Conservation (phyloP, 78 protist species). For the Dictyostelium purpureum region DNA sequence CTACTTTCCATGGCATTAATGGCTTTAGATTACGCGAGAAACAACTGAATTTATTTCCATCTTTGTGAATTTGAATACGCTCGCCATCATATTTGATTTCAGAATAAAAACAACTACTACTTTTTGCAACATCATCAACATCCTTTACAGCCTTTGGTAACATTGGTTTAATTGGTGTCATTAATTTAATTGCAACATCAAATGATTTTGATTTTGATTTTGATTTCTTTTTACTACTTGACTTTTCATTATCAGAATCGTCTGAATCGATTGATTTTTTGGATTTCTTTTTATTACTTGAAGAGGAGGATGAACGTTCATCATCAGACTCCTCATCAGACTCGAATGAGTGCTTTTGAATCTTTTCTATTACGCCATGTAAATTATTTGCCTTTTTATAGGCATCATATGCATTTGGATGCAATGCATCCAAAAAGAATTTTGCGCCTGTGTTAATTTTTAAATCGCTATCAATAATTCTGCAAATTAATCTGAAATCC, state of each 20-base stretch:
- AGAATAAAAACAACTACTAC: constrained; percentile 45
- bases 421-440: constrained; percentile 82
- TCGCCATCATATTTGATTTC: constrained; percentile 96
- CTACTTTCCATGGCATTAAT: constrained; percentile 80
- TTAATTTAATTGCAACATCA: constrained; percentile 42
- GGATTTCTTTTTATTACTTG: not conserved
- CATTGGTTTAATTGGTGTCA: constrained; percentile 91
- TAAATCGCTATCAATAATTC: constrained; percentile 81
- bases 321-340: not conserved
- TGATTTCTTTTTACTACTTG: not conserved
- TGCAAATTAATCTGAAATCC: constrained; percentile 70
- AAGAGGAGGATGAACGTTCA: no score
- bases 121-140: constrained; percentile 37
- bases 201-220: not conserved
- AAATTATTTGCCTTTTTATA: constrained; percentile 70
- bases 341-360: constrained; percentile 13
- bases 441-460: constrained; percentile 84
- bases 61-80: constrained; percentile 92
- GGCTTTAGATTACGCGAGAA: constrained; percentile 88
- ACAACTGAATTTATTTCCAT: constrained; percentile 75
- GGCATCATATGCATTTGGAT: constrained; percentile 83
- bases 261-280: not conserved
- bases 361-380: constrained; percentile 60
- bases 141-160: constrained; percentile 80
- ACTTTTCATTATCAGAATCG: not conserved